Evolutionary conservation across 441 rosid species (phyloP).

Genomic region (Erysimum cheiri): DNA sequence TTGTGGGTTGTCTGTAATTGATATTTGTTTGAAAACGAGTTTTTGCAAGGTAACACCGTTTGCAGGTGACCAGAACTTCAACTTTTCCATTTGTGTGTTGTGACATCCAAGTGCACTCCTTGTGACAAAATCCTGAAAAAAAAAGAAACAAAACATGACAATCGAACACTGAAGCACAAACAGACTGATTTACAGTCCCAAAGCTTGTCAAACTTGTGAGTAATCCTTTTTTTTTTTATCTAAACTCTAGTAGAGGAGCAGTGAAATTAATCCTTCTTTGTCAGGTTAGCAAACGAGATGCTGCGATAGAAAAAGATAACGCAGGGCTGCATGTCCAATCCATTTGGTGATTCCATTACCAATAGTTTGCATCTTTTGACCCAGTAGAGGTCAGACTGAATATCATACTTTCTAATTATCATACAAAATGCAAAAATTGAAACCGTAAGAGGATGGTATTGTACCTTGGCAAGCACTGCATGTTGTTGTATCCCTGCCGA

Average conservation of each 20-base stretch:
- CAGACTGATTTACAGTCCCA: slow-evolving; percentile 12
- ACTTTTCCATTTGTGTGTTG: slow-evolving; percentile 49
- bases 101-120: slow-evolving; percentile 67
- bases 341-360: neutral
- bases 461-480: slow-evolving; percentile 85
- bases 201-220: slow-evolving; percentile 19
- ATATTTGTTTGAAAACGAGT: slow-evolving; percentile 46
- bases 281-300: neutral
- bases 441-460: slow-evolving; percentile 33
- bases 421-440: slow-evolving; percentile 12
- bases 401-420: slow-evolving; percentile 1
- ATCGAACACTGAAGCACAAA: neutral
- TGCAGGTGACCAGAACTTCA: slow-evolving; percentile 60
- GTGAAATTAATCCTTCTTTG: neutral
- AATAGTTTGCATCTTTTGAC: slow-evolving; percentile 11
- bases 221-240: neutral
- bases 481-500: slow-evolving; percentile 69
- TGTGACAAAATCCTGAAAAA: slow-evolving; percentile 76
- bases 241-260: neutral
- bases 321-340: neutral
- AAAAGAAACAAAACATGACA: neutral
- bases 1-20: slow-evolving; percentile 50
- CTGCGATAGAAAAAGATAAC: neutral
- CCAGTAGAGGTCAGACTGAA: slow-evolving; percentile 1
- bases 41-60: slow-evolving; percentile 63